Percentiles rank a stretch among this genome's conserved stretches.
These are phyloP conservation scores for Solanum corneliomulleri DNA, from an alignment of 257 asterid species.

Conservation along the genomic window DNA sequence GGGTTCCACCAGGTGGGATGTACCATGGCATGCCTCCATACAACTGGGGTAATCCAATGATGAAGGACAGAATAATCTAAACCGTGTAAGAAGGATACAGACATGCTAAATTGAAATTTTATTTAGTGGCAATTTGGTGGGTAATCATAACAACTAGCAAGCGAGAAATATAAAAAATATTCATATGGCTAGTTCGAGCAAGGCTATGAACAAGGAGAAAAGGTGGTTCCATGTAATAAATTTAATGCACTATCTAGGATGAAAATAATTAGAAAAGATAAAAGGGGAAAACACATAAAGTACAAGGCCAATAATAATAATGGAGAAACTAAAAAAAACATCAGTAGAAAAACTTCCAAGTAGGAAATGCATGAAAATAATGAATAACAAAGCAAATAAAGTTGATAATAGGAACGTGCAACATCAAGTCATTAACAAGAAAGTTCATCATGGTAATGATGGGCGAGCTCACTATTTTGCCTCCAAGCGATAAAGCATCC, in stretches of 20 bases:
- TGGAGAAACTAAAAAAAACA: background rate
- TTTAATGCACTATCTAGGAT: background rate
- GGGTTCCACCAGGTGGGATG: constrained; percentile 52
- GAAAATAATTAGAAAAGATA: background rate
- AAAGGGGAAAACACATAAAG: background rate
- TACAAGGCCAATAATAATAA: background rate
- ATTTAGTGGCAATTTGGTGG: background rate
- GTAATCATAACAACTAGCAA: background rate
- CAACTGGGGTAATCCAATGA: constrained; percentile 51
- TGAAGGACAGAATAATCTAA: background rate
- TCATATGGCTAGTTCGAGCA: background rate
- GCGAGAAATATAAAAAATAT: background rate
- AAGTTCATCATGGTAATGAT: background rate
- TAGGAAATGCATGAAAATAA: background rate
- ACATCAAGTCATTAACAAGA: background rate
- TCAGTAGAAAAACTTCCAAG: background rate
- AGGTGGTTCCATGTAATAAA: background rate
- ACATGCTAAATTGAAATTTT: background rate
- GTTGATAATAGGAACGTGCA: background rate
- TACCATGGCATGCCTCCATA: constrained; percentile 88
- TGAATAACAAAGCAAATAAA: too few species aligned
- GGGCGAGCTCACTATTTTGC: background rate
- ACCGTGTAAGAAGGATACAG: background rate
- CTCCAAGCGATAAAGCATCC: background rate
- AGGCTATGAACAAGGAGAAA: background rate